Conservation (phyloP, 83 land plant genomes). For the Picea abies region DNA sequence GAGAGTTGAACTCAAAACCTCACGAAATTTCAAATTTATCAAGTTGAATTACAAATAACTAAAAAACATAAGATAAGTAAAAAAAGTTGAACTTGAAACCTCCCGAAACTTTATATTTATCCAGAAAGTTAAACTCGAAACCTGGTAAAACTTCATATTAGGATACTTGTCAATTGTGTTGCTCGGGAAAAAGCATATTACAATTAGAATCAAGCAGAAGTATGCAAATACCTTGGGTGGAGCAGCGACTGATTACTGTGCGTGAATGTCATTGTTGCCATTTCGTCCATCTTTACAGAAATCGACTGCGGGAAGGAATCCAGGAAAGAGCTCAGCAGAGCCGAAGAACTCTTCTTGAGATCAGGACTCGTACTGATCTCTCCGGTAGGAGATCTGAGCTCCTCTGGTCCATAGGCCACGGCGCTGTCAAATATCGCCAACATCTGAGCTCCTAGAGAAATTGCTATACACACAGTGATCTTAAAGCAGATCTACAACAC, state of each 20-base stretch:
- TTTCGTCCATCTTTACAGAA: constrained; percentile 19
- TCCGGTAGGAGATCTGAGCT: constrained; percentile 22
- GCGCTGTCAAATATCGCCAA: constrained; percentile 28
- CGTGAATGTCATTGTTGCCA: constrained; percentile 21
- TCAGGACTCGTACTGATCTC: background rate
- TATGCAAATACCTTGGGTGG: constrained; percentile 27
- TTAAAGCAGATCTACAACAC: too few relatives aligned
- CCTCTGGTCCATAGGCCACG: constrained; percentile 29
- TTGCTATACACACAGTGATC: too few relatives aligned
- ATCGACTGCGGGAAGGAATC: constrained; percentile 13
- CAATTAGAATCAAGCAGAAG: background rate
- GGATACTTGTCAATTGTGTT: too few relatives aligned
- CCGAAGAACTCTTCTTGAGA: constrained; percentile 22
- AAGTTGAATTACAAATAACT: background rate
- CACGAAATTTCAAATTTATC: too few relatives aligned
- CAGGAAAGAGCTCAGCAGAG: background rate
- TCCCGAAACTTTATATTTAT: too few relatives aligned
- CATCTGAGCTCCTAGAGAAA: constrained; percentile 12
- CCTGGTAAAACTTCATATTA: too few relatives aligned
- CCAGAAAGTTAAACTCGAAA: too few relatives aligned
- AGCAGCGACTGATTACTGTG: constrained; percentile 8
- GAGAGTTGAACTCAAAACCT: too few relatives aligned
- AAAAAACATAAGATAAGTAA: background rate
- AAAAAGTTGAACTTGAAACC: too few relatives aligned
- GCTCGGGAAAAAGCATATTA: background rate